Percentiles rank a stretch among this genome's conserved stretches.
Conservation (phyloP, 306 rosid genomes). For the Astragalus membranaceus region DNA sequence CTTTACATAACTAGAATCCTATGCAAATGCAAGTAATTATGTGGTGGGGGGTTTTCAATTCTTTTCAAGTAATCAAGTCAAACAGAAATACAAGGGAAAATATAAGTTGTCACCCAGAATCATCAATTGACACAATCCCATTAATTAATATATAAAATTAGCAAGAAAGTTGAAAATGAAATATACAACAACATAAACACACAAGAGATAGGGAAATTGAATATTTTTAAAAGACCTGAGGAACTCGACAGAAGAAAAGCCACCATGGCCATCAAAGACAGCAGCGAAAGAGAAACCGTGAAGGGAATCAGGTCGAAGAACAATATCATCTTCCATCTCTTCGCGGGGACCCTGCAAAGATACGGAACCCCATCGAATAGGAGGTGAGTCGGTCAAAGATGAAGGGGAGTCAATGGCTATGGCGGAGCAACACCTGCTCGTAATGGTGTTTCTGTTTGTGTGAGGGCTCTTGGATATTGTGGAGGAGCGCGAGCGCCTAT, state of each 20-base stretch:
- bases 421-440: constrained; percentile 53
- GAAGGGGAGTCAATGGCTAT: constrained; percentile 83
- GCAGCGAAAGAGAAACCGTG: constrained; percentile 79
- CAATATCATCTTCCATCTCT: constrained; percentile 85
- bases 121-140: no score
- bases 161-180: no score
- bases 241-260: constrained; percentile 67
- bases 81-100: no score
- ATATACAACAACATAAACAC: no score
- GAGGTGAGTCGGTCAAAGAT: constrained; percentile 45
- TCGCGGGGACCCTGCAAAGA: constrained; percentile 77
- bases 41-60: no score
- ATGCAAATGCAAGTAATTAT: no score
- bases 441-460: not conserved
- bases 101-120: no score
- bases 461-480: constrained; percentile 17
- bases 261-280: constrained; percentile 96
- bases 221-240: constrained; percentile 49
- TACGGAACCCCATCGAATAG: constrained; percentile 75
- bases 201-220: no score
- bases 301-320: constrained; percentile 57
- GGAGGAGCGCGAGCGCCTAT: constrained; percentile 1
- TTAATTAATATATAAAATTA: no score
- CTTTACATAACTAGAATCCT: not conserved
- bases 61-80: no score